Evolutionary conservation across 805 yeast genomes (phyloP), one percentile per base, ranked within the genome.

Genomic region (Yamadazyma olivae): DNA sequence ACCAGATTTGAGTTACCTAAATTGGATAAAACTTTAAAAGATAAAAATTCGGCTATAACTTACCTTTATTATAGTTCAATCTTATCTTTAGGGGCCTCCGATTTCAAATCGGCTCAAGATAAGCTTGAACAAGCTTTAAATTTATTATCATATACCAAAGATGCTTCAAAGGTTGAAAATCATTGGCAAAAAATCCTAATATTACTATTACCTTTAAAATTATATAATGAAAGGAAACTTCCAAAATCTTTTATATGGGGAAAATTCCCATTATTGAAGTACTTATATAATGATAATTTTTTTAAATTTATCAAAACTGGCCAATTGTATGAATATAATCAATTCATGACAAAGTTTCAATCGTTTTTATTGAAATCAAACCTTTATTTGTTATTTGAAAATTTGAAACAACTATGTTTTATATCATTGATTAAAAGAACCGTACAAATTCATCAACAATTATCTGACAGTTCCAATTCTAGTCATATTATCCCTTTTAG

Each of bases 41-140:
- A 48, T 16, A 58, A 57, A 26, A 59, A 58, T 23, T 82, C 81
- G 33, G 67, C 76, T 3, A 75, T 81, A 25, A 71, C 77, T 2
- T 86, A 77, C 54, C 61, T 78, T 32, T 89, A 83, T 59, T 85
- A 79, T 58, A 70, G 79, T 51, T 87, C 90, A 2, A 67, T 81
- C 10, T 66, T 84, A 35, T 71, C 78, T 33, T 74, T 83, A 27
- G 81, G 83, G 48, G 83, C 81, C 38, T 77, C 77, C 17, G 80
- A 83, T 39, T 77, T 75, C 45, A 57, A 40, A 3, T 58, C 59
- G 10, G 81, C 83, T 3, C 74, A 72, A 38, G 56, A 56, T 10
- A 72, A 76, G 48, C 67, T 87, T 30, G 57, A 66, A 9, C 51
- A 61, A 27, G 89, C 93, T 0, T 57, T 75, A 41, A 44, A 46